Evolutionary conservation across 2,329 filamentous ascomycete genomes (phyloP), one percentile per base, ranked within the genome.

Genomic region (Torrubiella hemipterigena): DNA sequence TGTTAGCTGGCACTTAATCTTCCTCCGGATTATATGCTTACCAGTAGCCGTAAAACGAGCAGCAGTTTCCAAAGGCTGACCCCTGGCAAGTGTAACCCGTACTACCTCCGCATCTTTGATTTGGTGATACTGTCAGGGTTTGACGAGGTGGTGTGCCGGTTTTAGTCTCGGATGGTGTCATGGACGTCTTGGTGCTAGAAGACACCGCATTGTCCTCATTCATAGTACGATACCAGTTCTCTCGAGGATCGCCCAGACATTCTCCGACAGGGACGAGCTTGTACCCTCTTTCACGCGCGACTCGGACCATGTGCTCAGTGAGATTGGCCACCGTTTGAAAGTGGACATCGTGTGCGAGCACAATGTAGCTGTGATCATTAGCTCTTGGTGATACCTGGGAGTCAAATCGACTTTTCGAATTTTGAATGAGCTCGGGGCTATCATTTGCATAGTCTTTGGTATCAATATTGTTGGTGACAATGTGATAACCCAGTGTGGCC

Each of bases 371-470:
- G 20, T 51, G 48, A 6, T 29, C 36, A 0, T 32, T 31, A 2
- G 51, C 29, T 16, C 46, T 35, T 1, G 38, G 33, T 19, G 62
- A 68, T 12, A 59, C 44, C 11, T 46, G 48, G 4, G 46, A 32
- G n/a, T 47, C 46, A 35, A 51, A 59, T 7, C 45, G 46, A 9
- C 51, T 43, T 39, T 69, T 60, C 33, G 60, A 62, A 17, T 54
- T 46, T 36, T 60, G 52, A 39, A 74, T 72, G 38, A 61, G 58
- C 25, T 61, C 50, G 3, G 67, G 58, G 7, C 52, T 53, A 34
- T 63, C 57, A 41, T 72, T 63, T 42, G 68, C 55, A 44, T 70
- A 76, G 49, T 77, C 73, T 38, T 73, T 67, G 12, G 73, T 77
- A 45, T 77, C 72, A 10, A 76, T 49, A 43, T 73, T 65, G 41